A percentile compares a stretch with the other conserved stretches of the same genome.
phyloP scores from a whole-genome alignment of 495 filamentous ascomycete genomes.

The Neurospora sublineolata region DNA sequence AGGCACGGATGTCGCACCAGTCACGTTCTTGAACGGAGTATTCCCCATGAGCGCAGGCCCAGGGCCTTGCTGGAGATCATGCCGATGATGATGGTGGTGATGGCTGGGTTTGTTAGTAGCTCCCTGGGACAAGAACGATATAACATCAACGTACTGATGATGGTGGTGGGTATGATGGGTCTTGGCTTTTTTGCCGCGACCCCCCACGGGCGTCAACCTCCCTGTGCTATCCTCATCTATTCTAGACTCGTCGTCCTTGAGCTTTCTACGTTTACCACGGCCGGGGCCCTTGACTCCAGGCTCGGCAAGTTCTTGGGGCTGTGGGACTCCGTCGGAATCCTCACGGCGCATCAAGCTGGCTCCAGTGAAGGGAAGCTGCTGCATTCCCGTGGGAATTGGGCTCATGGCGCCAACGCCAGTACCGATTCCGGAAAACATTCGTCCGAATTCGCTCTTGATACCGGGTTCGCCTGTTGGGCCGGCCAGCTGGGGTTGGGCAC shows the following conservation, averaged over 20 bases:
- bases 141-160: constrained; percentile 40
- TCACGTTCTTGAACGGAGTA: constrained; percentile 30
- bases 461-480: constrained; percentile 67
- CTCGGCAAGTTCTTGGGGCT: constrained; percentile 21
- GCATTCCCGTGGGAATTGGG: constrained; percentile 33
- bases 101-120: constrained; percentile 37
- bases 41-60: constrained; percentile 30
- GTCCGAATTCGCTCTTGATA: constrained; percentile 84
- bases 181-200: constrained; percentile 47
- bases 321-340: constrained; percentile 28
- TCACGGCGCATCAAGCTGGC: constrained; percentile 31
- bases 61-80: constrained; percentile 50
- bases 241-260: constrained; percentile 48
- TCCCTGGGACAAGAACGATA: constrained; percentile 5
- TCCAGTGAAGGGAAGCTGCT: constrained; percentile 32
- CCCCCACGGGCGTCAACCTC: constrained; percentile 37
- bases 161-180: constrained; percentile 49
- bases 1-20: constrained; percentile 41
- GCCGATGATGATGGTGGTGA: constrained; percentile 67
- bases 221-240: constrained; percentile 49
- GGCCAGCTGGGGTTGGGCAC: constrained; percentile 66
- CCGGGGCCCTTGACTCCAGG: constrained; percentile 22
- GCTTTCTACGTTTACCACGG: constrained; percentile 46
- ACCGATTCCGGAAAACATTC: constrained; percentile 85
- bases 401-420: constrained; percentile 63